Base-by-base conservation (phyloP, 495 filamentous ascomycete genomes). In the Lophium mytilinum region DNA sequence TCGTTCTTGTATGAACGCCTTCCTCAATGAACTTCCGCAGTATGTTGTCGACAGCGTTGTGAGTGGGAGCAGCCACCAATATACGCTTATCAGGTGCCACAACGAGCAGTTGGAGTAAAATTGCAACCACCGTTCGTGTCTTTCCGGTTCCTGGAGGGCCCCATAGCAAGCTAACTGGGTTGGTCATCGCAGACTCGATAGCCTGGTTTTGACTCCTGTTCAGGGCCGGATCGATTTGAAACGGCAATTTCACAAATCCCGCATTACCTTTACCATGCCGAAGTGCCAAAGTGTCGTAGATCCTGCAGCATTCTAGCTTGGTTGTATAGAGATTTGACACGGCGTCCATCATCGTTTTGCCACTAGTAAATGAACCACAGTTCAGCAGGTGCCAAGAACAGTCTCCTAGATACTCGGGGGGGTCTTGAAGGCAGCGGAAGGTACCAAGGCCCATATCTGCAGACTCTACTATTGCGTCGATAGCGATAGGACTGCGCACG, bases 111-210 rank as follows among this genome's bases (percentile, higher is more conserved):
- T 69, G 63, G 24, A 68, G 50, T 37, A 80, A 63, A 24, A 79
- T 74, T 9, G 65, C 67, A 6, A 77, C 75, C 19, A 79, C 71
- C 10, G 78, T 79, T 45, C 75, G 66, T 1, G 78, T 79, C 60
- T 80, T 80, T 7, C 77, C 77, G 1, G 78, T 80, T 4, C 78
- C 78, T 0, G 78, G 78, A 1, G 78, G 78, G 0, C 78, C 78
- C 78, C 77, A 79, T 0, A 79, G 60, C 40, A 73, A 77, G 11
- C 69, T 73, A 39, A 80, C 52, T 4, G 70, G 66, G 21, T 61
- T 55, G 3, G 24, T 62, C 33, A 78, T 52, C 2, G 73, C 61
- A 30, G 73, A 67, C 24, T 65, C 45, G 10, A 80, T 62, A 11
- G 77, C 77, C 4, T 58, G 55, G 45, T 71, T 75, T 56, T 80